Conservation (phyloP, 139 green algal genomes). For the Zygnema circumcarinatum region DNA sequence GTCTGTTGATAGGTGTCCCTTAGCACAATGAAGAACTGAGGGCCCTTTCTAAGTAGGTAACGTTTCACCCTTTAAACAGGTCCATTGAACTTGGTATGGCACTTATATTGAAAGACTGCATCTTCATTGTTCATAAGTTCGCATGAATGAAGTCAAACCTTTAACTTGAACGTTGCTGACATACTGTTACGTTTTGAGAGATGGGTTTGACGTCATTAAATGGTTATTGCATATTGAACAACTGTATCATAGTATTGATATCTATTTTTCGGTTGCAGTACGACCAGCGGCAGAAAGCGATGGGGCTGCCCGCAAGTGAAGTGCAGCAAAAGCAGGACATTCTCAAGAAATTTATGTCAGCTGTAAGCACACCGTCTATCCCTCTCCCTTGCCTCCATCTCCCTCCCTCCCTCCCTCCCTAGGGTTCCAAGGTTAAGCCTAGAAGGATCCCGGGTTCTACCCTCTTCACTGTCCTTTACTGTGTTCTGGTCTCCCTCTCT, state of each 20-base stretch:
- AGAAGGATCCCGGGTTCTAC: too few relatives aligned
- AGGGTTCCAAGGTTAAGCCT: neutral
- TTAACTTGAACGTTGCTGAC: too few relatives aligned
- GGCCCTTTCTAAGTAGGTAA: neutral
- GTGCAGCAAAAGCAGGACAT: constrained; percentile 91
- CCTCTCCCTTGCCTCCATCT: neutral
- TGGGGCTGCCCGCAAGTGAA: constrained; percentile 92
- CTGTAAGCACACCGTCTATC: constrained; percentile 22
- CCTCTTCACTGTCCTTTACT: neutral
- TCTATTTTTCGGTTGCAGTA: constrained; percentile 73
- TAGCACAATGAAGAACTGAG: neutral
- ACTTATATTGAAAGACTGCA: neutral
- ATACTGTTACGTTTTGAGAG: neutral
- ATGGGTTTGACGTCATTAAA: neutral
- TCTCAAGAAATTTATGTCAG: constrained; percentile 95
- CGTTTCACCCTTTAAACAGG: neutral
- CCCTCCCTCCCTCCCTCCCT: neutral
- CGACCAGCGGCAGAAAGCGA: constrained; percentile 95
- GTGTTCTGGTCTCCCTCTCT: neutral
- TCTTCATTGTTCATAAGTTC: neutral
- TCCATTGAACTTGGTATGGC: neutral
- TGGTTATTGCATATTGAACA: neutral
- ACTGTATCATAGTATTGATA: constrained; percentile 10
- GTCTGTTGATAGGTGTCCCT: neutral
- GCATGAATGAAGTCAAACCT: neutral